Evolutionary conservation across 73 alveolate genomes (phyloP).

Genomic region (Tetrahymena elliotti): DNA sequence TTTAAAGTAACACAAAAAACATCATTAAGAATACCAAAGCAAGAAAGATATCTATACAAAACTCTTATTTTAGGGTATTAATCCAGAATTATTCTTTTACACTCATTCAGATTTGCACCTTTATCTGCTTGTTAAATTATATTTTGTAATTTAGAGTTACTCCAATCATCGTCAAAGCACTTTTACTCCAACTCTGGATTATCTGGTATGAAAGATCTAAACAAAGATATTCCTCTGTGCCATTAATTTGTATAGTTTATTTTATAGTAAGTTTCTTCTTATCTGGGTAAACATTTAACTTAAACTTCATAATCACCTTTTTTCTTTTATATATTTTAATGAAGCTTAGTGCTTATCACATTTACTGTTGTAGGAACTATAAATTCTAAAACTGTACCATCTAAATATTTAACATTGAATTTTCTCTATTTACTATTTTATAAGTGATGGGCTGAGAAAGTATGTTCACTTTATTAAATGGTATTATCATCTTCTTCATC

Average conservation of each 20-base stretch:
- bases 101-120: background rate
- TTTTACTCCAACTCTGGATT: background rate
- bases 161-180: background rate
- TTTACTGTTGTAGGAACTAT: background rate
- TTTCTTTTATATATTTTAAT: background rate
- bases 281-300: background rate
- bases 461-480: background rate
- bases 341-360: background rate
- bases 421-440: background rate
- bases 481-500: background rate
- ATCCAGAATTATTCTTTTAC: background rate
- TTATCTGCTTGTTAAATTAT: background rate
- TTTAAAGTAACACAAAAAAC: slow-evolving; percentile 21
- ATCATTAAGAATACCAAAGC: background rate
- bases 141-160: background rate
- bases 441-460: background rate
- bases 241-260: background rate
- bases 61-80: background rate
- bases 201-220: background rate
- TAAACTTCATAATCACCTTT: background rate
- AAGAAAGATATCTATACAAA: background rate
- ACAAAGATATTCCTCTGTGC: background rate
- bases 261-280: background rate
- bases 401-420: background rate
- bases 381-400: background rate